Conservation (phyloP, 2,329 filamentous ascomycete genomes). For the Aureobasidium uvarum region DNA sequence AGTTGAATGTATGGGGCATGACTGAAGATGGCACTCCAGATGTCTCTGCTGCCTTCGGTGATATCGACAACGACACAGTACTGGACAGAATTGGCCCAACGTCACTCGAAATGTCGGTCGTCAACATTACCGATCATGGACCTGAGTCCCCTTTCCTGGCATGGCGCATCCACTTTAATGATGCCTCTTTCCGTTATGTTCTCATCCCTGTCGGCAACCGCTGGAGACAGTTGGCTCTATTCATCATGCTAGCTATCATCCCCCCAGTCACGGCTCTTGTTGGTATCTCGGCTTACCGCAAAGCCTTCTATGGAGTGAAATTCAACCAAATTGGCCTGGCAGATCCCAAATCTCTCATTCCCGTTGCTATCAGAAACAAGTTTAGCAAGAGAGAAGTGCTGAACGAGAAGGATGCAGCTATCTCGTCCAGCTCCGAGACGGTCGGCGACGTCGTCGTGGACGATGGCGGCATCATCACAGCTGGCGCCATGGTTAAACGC, state of each 20-base stretch:
- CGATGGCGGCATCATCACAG: neutral
- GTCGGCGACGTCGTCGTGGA: constrained; percentile 9
- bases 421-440: constrained; percentile 40
- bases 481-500: constrained; percentile 31
- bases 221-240: constrained; percentile 55
- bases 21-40: constrained; percentile 64
- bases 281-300: constrained; percentile 58
- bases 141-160: constrained; percentile 57
- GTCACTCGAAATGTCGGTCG: constrained; percentile 54
- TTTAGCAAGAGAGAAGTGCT: constrained; percentile 34
- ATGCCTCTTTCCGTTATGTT: constrained; percentile 53
- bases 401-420: constrained; percentile 36
- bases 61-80: constrained; percentile 61
- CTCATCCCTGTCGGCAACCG: constrained; percentile 56
- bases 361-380: constrained; percentile 41
- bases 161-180: constrained; percentile 57
- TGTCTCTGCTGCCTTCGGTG: constrained; percentile 58
- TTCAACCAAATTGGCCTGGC: constrained; percentile 59
- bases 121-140: constrained; percentile 58
- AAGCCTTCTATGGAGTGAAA: constrained; percentile 63
- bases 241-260: constrained; percentile 54
- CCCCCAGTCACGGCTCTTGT: constrained; percentile 53
- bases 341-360: constrained; percentile 46
- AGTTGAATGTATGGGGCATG: constrained; percentile 67
- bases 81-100: constrained; percentile 62